Conservation (phyloP, 2,329 filamentous ascomycete species). For the Pseudogymnoascus sp. region DNA sequence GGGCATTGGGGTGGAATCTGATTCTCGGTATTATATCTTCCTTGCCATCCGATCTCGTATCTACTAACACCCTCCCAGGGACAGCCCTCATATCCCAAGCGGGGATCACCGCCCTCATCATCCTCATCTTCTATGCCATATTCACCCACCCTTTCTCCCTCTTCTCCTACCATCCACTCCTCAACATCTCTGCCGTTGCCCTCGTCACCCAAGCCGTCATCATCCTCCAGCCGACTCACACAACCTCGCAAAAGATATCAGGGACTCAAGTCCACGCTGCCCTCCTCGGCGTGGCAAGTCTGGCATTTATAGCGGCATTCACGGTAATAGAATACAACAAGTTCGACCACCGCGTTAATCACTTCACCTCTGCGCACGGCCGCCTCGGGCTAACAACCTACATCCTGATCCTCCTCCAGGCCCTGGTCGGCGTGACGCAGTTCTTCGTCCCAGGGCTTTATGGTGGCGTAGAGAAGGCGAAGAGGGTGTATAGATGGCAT, state of each 20-base stretch:
- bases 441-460: constrained; percentile 68
- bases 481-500: constrained; percentile 85
- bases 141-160: constrained; percentile 62
- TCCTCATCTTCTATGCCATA: constrained; percentile 69
- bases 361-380: constrained; percentile 75
- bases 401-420: constrained; percentile 61
- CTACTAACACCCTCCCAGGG: constrained; percentile 41
- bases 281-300: constrained; percentile 52
- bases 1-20: constrained; percentile 61
- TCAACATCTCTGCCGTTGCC: constrained; percentile 58
- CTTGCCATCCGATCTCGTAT: background rate
- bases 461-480: constrained; percentile 70
- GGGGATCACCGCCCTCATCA: constrained; percentile 65
- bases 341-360: constrained; percentile 50
- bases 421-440: constrained; percentile 71
- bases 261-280: constrained; percentile 56
- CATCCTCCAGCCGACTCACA: constrained; percentile 79
- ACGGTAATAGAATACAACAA: constrained; percentile 81
- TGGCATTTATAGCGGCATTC: constrained; percentile 50
- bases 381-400: constrained; percentile 74
- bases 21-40: constrained; percentile 15
- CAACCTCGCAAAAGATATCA: constrained; percentile 59
- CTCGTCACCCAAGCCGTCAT: constrained; percentile 72
- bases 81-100: constrained; percentile 74
- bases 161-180: constrained; percentile 82